Conservation (phyloP, 495 filamentous ascomycete genomes). For the Talaromyces proteolyticus region DNA sequence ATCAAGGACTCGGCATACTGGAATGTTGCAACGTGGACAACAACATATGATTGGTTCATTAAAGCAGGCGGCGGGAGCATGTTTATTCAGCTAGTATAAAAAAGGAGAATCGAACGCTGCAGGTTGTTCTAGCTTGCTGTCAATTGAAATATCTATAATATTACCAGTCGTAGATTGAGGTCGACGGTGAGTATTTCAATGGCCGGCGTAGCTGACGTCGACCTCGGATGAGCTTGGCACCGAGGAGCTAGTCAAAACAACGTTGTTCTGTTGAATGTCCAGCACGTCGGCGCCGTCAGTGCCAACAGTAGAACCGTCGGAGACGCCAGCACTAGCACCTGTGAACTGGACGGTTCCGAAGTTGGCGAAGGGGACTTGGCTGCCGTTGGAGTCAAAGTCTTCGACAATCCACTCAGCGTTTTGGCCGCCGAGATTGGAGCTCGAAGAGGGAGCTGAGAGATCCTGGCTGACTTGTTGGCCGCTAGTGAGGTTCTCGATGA, state of each 20-base stretch:
- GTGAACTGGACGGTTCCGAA: constrained; percentile 48
- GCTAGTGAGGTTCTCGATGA: constrained; percentile 49
- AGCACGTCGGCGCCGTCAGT: constrained; percentile 38
- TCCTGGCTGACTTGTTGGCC: constrained; percentile 47
- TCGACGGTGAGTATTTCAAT: too few relatives aligned
- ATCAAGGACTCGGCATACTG: too few relatives aligned
- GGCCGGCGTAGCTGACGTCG: constrained; percentile 19
- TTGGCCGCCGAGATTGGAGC: constrained; percentile 30
- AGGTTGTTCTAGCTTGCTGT: too few relatives aligned
- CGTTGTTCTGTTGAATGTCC: constrained; percentile 44
- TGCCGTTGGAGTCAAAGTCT: constrained; percentile 45
- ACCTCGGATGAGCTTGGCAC: constrained; percentile 31
- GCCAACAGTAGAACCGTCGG: constrained; percentile 15
- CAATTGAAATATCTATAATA: too few relatives aligned
- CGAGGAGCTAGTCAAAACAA: constrained; percentile 41
- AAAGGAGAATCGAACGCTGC: too few relatives aligned
- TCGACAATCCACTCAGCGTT: constrained; percentile 67
- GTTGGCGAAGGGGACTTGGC: constrained; percentile 46
- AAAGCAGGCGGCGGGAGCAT: too few relatives aligned
- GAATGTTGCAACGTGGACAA: too few relatives aligned
- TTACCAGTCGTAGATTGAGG: too few relatives aligned
- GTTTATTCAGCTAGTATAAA: too few relatives aligned
- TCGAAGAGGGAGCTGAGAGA: constrained; percentile 26
- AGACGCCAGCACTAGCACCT: constrained; percentile 29
- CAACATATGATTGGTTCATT: too few relatives aligned